Percentiles rank a stretch among this genome's conserved stretches.
phyloP scores from a whole-genome alignment of 768 basidiomycete species.

The Suillus weaverae region DNA sequence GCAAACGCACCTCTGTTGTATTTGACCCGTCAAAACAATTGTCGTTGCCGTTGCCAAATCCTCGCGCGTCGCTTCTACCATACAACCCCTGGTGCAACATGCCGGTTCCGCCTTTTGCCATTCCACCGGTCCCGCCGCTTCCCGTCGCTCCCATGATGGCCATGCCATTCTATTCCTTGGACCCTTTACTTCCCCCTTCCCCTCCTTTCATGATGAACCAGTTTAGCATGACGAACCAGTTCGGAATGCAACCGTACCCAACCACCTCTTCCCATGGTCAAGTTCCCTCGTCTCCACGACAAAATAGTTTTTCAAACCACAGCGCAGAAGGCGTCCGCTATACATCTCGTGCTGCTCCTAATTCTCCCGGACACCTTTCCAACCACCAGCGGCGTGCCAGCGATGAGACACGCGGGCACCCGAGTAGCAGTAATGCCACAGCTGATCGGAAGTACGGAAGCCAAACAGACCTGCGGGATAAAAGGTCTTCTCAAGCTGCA shows the following conservation, averaged over 20 bases:
- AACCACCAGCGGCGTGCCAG: constrained; percentile 33
- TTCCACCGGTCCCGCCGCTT: constrained; percentile 40
- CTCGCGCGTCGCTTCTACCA: constrained; percentile 26
- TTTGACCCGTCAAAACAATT: constrained; percentile 34
- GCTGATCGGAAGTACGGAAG: constrained; percentile 18
- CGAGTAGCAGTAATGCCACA: constrained; percentile 11
- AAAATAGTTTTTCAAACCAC: constrained; percentile 21
- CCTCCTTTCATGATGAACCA: constrained; percentile 77
- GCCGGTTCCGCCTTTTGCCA: constrained; percentile 14
- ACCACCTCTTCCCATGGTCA: constrained; percentile 32
- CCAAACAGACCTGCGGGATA: constrained; percentile 17
- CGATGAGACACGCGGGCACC: constrained; percentile 26
- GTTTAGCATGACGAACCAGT: constrained; percentile 52
- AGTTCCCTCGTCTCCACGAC: constrained; percentile 26
- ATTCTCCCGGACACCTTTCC: constrained; percentile 12
- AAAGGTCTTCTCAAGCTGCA: constrained; percentile 12
- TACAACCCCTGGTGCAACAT: constrained; percentile 26
- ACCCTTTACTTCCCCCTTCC: constrained; percentile 70
- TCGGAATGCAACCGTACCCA: constrained; percentile 40
- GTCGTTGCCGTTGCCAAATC: constrained; percentile 19
- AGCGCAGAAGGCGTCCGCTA: constrained; percentile 25
- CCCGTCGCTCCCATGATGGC: constrained; percentile 33
- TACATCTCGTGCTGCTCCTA: constrained; percentile 19
- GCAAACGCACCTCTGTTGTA: constrained; percentile 43
- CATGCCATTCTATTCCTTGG: constrained; percentile 49